Conservation (phyloP, 129 eudicot genomes). For the Flaveria bidentis region DNA sequence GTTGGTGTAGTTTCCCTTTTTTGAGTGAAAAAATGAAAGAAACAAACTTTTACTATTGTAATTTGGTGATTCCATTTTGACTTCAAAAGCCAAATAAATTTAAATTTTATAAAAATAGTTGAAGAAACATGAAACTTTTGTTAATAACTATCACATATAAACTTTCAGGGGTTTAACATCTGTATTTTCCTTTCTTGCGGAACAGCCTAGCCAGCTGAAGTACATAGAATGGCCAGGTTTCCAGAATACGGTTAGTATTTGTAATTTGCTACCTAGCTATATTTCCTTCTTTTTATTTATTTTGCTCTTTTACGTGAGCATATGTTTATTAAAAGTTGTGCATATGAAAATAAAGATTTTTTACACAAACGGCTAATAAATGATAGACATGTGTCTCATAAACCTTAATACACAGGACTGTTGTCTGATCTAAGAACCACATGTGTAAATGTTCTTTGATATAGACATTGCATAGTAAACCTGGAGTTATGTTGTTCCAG, state of each 20-base stretch:
- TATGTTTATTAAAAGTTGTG: neutral
- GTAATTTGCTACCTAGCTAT: neutral
- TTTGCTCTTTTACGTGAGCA: neutral
- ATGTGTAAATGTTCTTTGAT: neutral
- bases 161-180: constrained; percentile 54
- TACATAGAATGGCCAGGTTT: constrained; percentile 95
- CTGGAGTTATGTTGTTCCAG: constrained; percentile 7
- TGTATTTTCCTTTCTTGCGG: constrained; percentile 55
- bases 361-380: neutral
- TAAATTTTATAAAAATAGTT: neutral
- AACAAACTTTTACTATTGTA: neutral
- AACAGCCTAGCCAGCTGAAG: constrained; percentile 93
- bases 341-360: neutral
- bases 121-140: constrained; percentile 8
- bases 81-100: neutral
- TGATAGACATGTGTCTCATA: constrained; percentile 10
- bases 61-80: constrained; percentile 13
- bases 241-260: constrained; percentile 73
- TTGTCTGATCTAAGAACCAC: constrained; percentile 19
- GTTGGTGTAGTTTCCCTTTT: neutral
- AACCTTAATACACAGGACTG: neutral
- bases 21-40: constrained; percentile 1
- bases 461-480: constrained; percentile 6
- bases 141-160: neutral
- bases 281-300: neutral